Base-by-base conservation (phyloP, 176 grass and related monocot genomes). In the Oryza meyeriana region DNA sequence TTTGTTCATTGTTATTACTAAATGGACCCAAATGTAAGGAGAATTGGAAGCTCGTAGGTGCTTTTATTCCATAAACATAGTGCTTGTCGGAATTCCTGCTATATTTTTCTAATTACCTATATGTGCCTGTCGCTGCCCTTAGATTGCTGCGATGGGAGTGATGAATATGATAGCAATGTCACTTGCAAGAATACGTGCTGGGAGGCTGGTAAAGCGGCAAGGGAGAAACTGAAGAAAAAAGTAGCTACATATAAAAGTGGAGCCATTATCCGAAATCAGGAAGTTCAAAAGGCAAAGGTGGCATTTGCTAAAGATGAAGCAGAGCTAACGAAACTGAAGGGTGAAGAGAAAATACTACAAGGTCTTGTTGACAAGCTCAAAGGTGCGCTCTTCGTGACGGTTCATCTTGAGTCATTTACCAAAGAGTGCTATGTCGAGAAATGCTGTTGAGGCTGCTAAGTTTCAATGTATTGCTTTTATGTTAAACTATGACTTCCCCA, bases 111-210 rank as follows among this genome's bases (percentile, higher is more conserved):
- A 69, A 77, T 45, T 82, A 25, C n/a, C 10, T 20, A 17, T 62
- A 32, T 22, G 1, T 69, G 25, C 22, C 64, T 25, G 29, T 59
- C 74, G 26, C 16, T 44, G 28, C 38, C 16, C 84, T 26, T 69
- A 99, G 96, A 99, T 90, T 99, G 96, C 61, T 99, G 96, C 39
- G 96, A 99, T 85, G 96, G 96, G 63, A 99, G 91, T 75, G 96
- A 99, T 78, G 96, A 99, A 77, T 95, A 99, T 66, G 89, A 88
- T 77, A 88, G 89, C 67, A 91, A 87, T 30, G 58, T 36, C 18
- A 91, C 87, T 55, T 99, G 96, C 61, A 87, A 90, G 61, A 95
- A 99, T 80, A 95, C 96, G 38, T 99, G 96, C 64, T 99, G 96
- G 96, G 91, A 99, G 77, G 93, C 96, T 85, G 96, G 96, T 31